Evolutionary conservation across 2,329 filamentous ascomycete genomes (phyloP), one percentile per base, ranked within the genome.

Genomic region (Diaporthe sp.): DNA sequence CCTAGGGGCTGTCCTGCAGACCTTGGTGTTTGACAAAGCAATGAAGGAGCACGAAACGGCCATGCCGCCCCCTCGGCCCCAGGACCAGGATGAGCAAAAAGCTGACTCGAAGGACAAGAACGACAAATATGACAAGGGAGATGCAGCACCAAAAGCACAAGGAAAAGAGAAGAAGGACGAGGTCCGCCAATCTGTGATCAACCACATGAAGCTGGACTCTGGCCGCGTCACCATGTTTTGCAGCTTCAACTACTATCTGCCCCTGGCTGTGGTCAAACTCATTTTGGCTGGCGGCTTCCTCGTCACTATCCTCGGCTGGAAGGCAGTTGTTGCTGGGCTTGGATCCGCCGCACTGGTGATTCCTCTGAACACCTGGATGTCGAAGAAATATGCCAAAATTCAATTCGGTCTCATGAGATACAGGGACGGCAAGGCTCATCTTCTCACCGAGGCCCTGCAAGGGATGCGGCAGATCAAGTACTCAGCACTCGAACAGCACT

Each of bases 401-500:
- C 80, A 82, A 73, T 81, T 82, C 52, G 79, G 81, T 45, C 78
- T 84, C 30, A 84, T 84, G 82, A 81, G 79, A 60, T 81, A 80
- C 68, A 80, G 82, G 4, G 82, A 84, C 68, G 80, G 77, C 61
- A 84, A 84, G 74, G 79, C 82, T 1, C 79, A 83, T 67, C 76
- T 83, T 9, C 75, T 84, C 69, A 82, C 81, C 2, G 82, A 84
- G 70, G 82, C 82, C 0, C 76, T 84, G 25, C 81, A 83, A 45
- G 82, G 82, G 33, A 84, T 84, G 80, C 81, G 82, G 15, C 82
- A 84, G 76, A 83, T 84, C 80, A 81, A 82, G 69, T 83, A 82
- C 76, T 83, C 82, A 4, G 82, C 82, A 12, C 79, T 84, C 15
- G 82, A 84, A 71, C 77, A 80, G 40, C 77, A 82, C 42, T 84